Evolutionary conservation across 345 rosid species (phyloP).

Genomic region (Orychophragmus violaceus): DNA sequence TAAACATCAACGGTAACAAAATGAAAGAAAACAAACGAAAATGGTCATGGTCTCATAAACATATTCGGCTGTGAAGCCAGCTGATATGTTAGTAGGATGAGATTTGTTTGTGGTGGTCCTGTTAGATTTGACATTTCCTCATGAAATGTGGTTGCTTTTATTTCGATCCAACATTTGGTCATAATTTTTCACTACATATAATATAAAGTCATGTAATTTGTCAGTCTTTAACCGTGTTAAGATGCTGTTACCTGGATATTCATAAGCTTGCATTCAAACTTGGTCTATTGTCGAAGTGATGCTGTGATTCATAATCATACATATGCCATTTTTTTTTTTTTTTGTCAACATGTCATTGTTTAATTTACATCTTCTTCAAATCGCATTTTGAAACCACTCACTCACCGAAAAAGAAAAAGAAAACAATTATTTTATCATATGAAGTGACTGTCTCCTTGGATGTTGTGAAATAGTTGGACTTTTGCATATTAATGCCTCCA

Average conservation of each 20-base stretch:
- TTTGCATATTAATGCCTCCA: slow-evolving; percentile 12
- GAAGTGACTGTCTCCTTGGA: slow-evolving; percentile 6
- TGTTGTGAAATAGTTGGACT: slow-evolving; percentile 20
- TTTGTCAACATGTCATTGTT: not conserved
- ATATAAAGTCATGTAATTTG: too few relatives aligned
- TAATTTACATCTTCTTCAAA: not conserved
- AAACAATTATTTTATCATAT: not conserved
- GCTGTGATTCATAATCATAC: not conserved
- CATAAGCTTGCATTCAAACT: not conserved
- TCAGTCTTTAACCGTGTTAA: too few relatives aligned
- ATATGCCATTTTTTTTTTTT: not conserved
- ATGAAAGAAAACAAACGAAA: too few relatives aligned
- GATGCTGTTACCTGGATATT: not conserved
- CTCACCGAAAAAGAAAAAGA: not conserved
- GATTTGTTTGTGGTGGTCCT: too few relatives aligned
- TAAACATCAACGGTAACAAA: too few relatives aligned
- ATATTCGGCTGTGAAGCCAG: too few relatives aligned
- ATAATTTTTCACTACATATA: too few relatives aligned
- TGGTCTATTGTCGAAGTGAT: not conserved
- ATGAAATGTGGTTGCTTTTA: too few relatives aligned
- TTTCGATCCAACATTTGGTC: too few relatives aligned
- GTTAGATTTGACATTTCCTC: too few relatives aligned
- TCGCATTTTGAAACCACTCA: not conserved
- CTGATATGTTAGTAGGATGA: too few relatives aligned
- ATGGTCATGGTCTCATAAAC: too few relatives aligned